Evolutionary conservation across 78 protist genomes (phyloP), one percentile per base, ranked within the genome.

Genomic region (Isochrysis galbana): DNA sequence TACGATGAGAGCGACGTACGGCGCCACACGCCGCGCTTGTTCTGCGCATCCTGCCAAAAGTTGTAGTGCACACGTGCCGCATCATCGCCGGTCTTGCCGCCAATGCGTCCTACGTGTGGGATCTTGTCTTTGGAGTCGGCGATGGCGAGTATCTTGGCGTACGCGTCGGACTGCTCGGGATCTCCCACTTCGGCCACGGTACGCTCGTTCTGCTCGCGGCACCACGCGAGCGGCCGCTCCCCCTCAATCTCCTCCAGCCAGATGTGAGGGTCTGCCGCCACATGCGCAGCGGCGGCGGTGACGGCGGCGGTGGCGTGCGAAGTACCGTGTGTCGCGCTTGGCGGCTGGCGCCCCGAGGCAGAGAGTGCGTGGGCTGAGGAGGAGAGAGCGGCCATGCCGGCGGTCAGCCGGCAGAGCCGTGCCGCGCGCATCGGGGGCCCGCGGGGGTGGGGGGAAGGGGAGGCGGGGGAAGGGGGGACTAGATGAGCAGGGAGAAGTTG

Each of bases 201-300:
- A 34, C 25, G 32, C 90, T 26, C 61, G 48, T 91, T 82, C 34
- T 25, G 82, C 90, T 22, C n/a, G 7, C 7, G 25, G 22, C 70
- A 55, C 92, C 92, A 90, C 5, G 29, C 72, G 45, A 90, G 42
- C 45, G 87, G 45, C 34, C 19, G 25, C 72, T 90, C 87, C 38
- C 92, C 92, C 42, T 17, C 29, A 19, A 90, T 87, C 17, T 90
- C 87, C 87, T 90, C 92, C 51, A 90, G 92, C 92, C 92, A 90
- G 32, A 39, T 10, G 22, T 29, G 84, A 25, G 84, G 47, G 84
- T 77, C 84, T 5, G 5, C 77, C 36, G 11, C 67, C 67, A 19
- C n/a, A 11, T 54, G 67, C 67, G 67, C 67, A n/a, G n/a, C n/a
- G n/a, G n/a, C n/a, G n/a, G n/a, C n/a, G n/a, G n/a, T n/a, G n/a